Conservation (phyloP, 2,329 filamentous ascomycete species). For the Zasmidium cellare region DNA sequence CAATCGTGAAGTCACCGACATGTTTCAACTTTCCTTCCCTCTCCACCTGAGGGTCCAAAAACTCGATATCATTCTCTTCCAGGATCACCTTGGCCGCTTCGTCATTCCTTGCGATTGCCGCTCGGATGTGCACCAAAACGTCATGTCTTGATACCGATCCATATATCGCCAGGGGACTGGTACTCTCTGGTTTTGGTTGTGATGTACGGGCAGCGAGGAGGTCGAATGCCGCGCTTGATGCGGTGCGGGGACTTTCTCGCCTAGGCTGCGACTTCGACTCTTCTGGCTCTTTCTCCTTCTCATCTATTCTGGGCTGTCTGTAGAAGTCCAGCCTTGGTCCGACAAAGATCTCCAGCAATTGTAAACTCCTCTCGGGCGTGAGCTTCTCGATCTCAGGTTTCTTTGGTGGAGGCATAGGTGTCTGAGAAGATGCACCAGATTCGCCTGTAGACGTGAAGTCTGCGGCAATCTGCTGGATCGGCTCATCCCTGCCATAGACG, state of each 20-base stretch:
- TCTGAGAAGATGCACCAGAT: background rate
- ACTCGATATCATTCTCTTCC: conserved; percentile 51
- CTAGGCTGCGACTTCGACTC: conserved; percentile 10
- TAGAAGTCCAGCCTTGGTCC: conserved; percentile 50
- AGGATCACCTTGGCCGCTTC: conserved; percentile 53
- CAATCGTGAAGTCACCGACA: conserved; percentile 54
- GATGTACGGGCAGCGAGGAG: conserved; percentile 29
- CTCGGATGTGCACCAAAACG: conserved; percentile 50
- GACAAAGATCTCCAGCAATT: conserved; percentile 51
- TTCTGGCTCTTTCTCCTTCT: conserved; percentile 30
- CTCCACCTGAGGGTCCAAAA: conserved; percentile 41
- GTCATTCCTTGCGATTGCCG: conserved; percentile 51
- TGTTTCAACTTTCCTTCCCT: conserved; percentile 49
- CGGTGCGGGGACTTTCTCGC: conserved; percentile 17
- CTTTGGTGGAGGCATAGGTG: conserved; percentile 1
- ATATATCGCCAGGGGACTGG: conserved; percentile 43
- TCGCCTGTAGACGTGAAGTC: background rate
- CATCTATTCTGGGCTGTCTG: conserved; percentile 43
- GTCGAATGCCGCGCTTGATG: conserved; percentile 29
- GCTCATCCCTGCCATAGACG: conserved; percentile 36
- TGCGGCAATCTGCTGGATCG: conserved; percentile 1
- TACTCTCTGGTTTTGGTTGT: conserved; percentile 16
- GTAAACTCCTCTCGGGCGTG: conserved; percentile 44
- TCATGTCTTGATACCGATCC: conserved; percentile 58
- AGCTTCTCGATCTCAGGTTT: conserved; percentile 40